Evolutionary conservation across 2,329 filamentous ascomycete species (phyloP), one percentile per base, ranked within the genome.

Genomic region (Diaporthe australafricana): DNA sequence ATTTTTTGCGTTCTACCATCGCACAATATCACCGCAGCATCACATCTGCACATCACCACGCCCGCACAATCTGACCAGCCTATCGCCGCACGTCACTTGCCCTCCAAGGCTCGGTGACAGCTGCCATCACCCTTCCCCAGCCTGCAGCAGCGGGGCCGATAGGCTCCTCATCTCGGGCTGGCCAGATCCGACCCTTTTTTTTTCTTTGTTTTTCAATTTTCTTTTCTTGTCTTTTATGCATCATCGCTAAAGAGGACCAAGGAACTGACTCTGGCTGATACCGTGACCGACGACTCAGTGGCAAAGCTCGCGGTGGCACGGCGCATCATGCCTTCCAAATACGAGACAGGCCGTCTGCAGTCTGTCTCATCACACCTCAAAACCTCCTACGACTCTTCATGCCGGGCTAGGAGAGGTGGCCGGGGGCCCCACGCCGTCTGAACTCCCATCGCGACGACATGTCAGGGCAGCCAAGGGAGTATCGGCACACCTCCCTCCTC

Each of bases 21-120:
- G 30, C 60, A 65, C 60, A 38, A 38, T 50, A 65, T 50, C 60
- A 50, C 60, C 60, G 42, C 60, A 63, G 60, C 60, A 65, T 65
- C 57, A 25, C 60, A 50, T 65, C 42, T 50, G 42, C 60, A 40
- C 38, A 40, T 35, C 32, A 35, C 5, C 32, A 35, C 32, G 32
- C 5, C 32, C 11, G 38, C 38, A 65, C 60, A 7, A n/a, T n/a
- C 60, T 65, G 60, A 65, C 30, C 60, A 63, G 42, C 57, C 57
- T 63, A 50, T 65, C 27, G 42, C 7, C 60, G 14, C 12, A 20
- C 60, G 30, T 63, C 42, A 50, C 9, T 1, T 11, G 14, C 27
- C 27, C 16, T 5, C 25, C 7, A 50, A 50, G 22, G 42, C 11
- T 48, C 45, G 20, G 30, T 50, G 60, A 65, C 60, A 65, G 60